Base-by-base conservation (phyloP, 2,329 filamentous ascomycete species). In the Geosmithia flava region DNA sequence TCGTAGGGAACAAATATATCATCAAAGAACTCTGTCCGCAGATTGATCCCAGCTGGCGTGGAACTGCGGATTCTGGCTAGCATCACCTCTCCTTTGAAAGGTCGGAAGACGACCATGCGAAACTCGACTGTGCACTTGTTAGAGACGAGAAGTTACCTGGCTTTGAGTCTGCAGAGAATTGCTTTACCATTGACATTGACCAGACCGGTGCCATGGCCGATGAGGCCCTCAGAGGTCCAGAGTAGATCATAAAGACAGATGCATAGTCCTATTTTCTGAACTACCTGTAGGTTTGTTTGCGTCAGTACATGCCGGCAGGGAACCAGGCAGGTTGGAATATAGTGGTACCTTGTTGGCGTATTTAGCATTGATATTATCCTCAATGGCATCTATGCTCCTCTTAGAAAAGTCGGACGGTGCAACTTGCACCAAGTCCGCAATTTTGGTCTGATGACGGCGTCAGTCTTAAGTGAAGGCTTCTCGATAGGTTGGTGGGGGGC, bases 351-450 rank as follows among this genome's bases (percentile, higher is more conserved):
- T 93, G 69, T 98, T 96, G 51, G 91, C 82, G 66, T 96, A 98
- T 68, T 98, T 98, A 53, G 82, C 76, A 63, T 98, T 97, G 68
- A 98, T 93, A 58, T 93, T 93, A 69, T 98, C 90, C 67, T 96
- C 89, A 53, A 98, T 87, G 1, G 89, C 88, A 53, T 89, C 78
- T 30, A 80, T 77, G 59, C 87, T 94, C 51, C 80, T 75, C 65
- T 93, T 93, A 52, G 81, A 77, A 61, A 97, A 95, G 62, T 96
- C 87, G 58, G 87, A 79, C 1, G 93, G 93, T 30, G 80, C 76
- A 68, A 98, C 94, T 67, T 95, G 87, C 55, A 98, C 88, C 56
- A 98, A 76, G 71, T 98, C 93, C 56, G 89, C 84, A 57, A 98
- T 82, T 55, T 93, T 95, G 42, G 89, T 93, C 93, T 95, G 53